These are phyloP conservation scores for Trametes punicea DNA, from an alignment of 768 basidiomycete species.

Conservation along the genomic window DNA sequence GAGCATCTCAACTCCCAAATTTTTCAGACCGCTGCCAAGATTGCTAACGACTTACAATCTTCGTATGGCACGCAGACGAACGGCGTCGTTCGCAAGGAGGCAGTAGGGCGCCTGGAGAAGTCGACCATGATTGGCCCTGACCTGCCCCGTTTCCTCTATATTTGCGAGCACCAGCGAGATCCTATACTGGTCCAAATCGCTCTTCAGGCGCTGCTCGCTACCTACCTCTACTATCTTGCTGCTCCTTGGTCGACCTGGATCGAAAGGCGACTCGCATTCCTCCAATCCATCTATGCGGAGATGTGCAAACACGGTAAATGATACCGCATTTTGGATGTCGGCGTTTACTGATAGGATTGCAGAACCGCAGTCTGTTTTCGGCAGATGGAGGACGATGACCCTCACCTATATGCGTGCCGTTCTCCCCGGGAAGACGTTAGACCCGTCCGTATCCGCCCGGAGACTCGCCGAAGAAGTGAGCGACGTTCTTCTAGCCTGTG, in stretches of 20 bases:
- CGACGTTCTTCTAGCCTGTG: constrained; percentile 4
- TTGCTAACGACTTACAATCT: constrained; percentile 41
- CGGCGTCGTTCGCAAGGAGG: not conserved
- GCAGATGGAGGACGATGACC: constrained; percentile 13
- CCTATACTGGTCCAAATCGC: constrained; percentile 13
- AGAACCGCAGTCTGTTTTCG: constrained; percentile 17
- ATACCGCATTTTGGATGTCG: too few species aligned
- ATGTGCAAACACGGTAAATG: constrained; percentile 9
- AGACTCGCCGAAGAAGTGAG: not conserved
- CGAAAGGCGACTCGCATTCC: not conserved
- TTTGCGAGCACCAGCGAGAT: not conserved
- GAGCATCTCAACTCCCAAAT: constrained; percentile 46
- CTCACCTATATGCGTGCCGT: not conserved
- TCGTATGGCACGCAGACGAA: not conserved
- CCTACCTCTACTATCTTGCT: constrained; percentile 1
- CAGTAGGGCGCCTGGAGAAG: not conserved
- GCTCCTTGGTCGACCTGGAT: not conserved
- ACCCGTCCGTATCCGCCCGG: not conserved
- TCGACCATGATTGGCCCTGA: not conserved
- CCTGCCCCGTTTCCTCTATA: not conserved
- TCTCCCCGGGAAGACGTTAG: not conserved
- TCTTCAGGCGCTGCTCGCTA: constrained; percentile 9
- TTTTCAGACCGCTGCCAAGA: constrained; percentile 47
- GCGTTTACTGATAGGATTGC: not conserved
- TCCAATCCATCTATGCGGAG: constrained; percentile 2